These are phyloP conservation scores for Ammopiptanthus mongolicus DNA, from an alignment of 306 rosid species.

Conservation along the genomic window DNA sequence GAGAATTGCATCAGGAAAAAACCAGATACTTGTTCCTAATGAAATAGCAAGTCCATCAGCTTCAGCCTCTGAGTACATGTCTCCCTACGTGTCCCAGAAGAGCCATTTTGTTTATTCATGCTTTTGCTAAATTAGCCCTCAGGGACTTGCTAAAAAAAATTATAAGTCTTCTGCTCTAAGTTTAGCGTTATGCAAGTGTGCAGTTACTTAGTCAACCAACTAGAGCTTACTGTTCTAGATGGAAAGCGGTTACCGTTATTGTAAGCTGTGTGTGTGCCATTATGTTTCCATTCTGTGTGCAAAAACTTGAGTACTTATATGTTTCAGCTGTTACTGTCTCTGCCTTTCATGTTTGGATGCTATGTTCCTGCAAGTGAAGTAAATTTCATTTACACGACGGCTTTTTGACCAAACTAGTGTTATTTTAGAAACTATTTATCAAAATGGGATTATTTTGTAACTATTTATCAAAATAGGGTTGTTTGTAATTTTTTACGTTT, in stretches of 20 bases:
- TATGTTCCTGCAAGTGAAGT: too few relatives aligned
- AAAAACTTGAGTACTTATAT: background rate
- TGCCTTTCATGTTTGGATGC: too few relatives aligned
- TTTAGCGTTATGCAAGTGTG: background rate
- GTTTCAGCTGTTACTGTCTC: too few relatives aligned
- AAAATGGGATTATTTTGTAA: too few relatives aligned
- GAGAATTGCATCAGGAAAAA: slow-evolving; percentile 42
- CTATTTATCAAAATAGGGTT: too few relatives aligned
- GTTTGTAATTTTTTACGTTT: too few relatives aligned
- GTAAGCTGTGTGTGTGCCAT: background rate
- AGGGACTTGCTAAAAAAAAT: background rate
- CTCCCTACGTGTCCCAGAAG: slow-evolving; percentile 32
- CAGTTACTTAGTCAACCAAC: background rate
- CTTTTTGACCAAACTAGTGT: too few relatives aligned
- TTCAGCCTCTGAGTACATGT: slow-evolving; percentile 24
- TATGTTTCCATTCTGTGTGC: background rate
- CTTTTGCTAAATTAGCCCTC: background rate
- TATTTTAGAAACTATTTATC: too few relatives aligned
- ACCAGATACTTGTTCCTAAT: slow-evolving; percentile 32
- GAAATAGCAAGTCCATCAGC: background rate
- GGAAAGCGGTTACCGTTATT: background rate
- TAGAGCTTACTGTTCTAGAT: background rate
- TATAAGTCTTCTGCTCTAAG: background rate
- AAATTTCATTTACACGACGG: too few relatives aligned
- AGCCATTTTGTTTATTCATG: slow-evolving; percentile 37